Conservation (phyloP, 2,329 filamentous ascomycete species). For the Alternaria incomplexa region DNA sequence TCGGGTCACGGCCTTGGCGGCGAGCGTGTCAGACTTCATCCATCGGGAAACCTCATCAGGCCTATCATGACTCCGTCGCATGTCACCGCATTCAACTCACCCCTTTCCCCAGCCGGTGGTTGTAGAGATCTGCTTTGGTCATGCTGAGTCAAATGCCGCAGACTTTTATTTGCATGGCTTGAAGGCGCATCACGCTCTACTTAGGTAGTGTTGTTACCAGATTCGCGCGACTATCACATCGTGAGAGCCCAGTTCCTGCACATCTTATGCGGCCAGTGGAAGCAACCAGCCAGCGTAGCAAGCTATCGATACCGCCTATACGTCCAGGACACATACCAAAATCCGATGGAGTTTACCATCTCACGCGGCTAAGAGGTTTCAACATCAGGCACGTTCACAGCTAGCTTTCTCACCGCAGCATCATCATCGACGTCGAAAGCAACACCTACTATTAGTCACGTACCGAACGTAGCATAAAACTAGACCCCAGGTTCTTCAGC, state of each 20-base stretch:
- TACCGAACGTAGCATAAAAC: constrained; percentile 15
- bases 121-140: background rate
- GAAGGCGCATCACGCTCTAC: background rate
- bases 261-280: background rate
- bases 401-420: background rate
- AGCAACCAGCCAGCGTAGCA: background rate
- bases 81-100: background rate
- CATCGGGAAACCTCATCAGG: constrained; percentile 7
- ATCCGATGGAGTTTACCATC: background rate
- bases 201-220: background rate
- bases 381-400: background rate
- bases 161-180: background rate
- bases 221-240: background rate
- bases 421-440: background rate
- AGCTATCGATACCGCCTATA: background rate
- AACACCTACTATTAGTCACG: constrained; percentile 9
- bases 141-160: background rate
- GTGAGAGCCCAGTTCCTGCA: background rate
- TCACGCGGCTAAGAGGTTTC: background rate
- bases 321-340: background rate
- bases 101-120: background rate
- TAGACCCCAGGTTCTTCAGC: constrained; percentile 34
- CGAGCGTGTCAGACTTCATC: constrained; percentile 7
- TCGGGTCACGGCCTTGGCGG: constrained; percentile 25
- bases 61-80: background rate